Percentiles rank a stretch among this genome's conserved stretches.
Evolutionary conservation across 371 early-diverging fungal species (phyloP).

Genomic region (Mucor saturninus): DNA sequence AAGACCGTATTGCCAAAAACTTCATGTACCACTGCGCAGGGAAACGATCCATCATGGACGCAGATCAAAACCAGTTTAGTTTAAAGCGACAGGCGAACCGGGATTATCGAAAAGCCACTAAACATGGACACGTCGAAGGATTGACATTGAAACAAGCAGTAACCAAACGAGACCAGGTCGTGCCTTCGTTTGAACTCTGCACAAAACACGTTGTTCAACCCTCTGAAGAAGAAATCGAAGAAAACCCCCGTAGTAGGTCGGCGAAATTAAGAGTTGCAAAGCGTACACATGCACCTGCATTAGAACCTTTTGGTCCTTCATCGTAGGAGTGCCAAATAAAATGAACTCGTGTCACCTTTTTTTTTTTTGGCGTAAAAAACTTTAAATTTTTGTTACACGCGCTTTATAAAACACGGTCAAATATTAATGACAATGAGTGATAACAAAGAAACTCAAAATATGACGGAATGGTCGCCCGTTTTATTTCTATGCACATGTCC

Average conservation of each 20-base stretch:
- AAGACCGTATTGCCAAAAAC: slow-evolving; percentile 74
- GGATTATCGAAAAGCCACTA: slow-evolving; percentile 27
- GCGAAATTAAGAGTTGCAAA: slow-evolving; percentile 64
- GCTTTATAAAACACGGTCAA: too few species aligned
- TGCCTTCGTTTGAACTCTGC: slow-evolving; percentile 42
- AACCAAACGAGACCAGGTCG: slow-evolving; percentile 9
- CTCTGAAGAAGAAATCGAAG: slow-evolving; percentile 52
- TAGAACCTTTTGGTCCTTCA: slow-evolving; percentile 39
- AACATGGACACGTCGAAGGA: slow-evolving; percentile 5
- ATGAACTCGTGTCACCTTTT: background rate
- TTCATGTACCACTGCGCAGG: slow-evolving; percentile 55
- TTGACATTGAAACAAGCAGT: slow-evolving; percentile 12
- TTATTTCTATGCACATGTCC: too few species aligned
- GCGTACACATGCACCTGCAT: slow-evolving; percentile 37
- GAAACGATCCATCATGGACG: slow-evolving; percentile 28
- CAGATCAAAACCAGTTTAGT: slow-evolving; percentile 42
- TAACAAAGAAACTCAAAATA: too few species aligned
- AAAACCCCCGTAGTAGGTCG: slow-evolving; percentile 64
- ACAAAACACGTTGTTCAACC: slow-evolving; percentile 55
- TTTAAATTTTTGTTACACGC: too few species aligned
- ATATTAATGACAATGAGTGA: too few species aligned
- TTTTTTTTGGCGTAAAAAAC: too few species aligned
- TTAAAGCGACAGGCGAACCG: slow-evolving; percentile 39
- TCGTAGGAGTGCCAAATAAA: background rate
- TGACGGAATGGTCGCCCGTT: too few species aligned